A percentile compares a stretch with the other conserved stretches of the same genome.
Conservation (phyloP, 2,329 filamentous ascomycete genomes). For the Fusarium sp. region DNA sequence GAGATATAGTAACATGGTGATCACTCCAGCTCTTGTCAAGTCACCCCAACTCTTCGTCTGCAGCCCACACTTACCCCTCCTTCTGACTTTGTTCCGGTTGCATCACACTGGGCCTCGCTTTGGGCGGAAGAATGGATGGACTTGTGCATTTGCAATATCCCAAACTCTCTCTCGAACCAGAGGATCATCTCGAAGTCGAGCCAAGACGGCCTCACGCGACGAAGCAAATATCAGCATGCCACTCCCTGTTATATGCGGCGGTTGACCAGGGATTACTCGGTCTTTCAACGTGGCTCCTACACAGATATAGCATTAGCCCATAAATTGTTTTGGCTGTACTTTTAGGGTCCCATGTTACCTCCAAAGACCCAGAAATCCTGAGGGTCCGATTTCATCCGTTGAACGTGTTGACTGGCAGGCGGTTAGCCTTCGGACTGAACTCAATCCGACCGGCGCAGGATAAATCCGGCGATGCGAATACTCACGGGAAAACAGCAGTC, state of each 20-base stretch:
- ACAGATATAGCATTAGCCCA: not conserved
- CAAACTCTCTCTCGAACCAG: conserved; percentile 13
- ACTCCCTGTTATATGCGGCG: conserved; percentile 20
- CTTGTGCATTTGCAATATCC: conserved; percentile 18
- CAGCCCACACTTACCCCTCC: no score
- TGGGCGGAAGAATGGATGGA: conserved; percentile 20
- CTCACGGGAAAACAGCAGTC: conserved; percentile 4
- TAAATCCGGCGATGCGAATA: not conserved
- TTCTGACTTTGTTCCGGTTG: not conserved
- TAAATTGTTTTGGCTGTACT: no score
- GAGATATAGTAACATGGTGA: not conserved
- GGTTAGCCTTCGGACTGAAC: not conserved
- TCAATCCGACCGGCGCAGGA: no score
- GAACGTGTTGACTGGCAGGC: conserved; percentile 5
- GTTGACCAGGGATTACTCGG: conserved; percentile 3
- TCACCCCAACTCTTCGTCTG: no score
- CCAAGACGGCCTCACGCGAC: conserved; percentile 7
- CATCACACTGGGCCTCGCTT: not conserved
- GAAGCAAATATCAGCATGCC: conserved; percentile 17
- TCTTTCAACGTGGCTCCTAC: conserved; percentile 20
- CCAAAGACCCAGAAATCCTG: conserved; percentile 22
- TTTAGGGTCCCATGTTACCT: not conserved
- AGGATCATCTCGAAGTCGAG: conserved; percentile 17
- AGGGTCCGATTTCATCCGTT: conserved; percentile 17
- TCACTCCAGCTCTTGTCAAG: no score